Evolutionary conservation across 2,329 filamentous ascomycete genomes (phyloP).

Genomic region (Sporothrix brasiliensis): DNA sequence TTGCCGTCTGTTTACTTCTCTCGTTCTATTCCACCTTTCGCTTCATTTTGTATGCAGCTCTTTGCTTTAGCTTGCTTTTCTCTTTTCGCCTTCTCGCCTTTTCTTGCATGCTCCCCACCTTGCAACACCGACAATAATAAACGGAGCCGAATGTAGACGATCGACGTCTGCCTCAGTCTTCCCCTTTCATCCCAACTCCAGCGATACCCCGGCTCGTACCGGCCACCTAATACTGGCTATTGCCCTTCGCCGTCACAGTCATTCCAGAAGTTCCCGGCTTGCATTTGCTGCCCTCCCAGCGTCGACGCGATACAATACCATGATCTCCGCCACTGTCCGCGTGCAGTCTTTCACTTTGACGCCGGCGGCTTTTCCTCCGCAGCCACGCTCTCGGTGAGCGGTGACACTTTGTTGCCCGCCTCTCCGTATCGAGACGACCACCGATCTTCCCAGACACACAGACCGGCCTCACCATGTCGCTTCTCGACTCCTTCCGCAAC

Average conservation of each 20-base stretch:
- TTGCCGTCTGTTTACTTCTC: conserved; percentile 1
- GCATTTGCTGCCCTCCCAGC: neutral
- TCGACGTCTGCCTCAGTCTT: conserved; percentile 16
- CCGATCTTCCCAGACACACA: conserved; percentile 1
- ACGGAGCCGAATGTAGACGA: conserved; percentile 11
- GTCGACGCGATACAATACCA: conserved; percentile 28
- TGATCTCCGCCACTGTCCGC: conserved; percentile 33
- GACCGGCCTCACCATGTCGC: conserved; percentile 46
- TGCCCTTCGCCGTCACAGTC: neutral
- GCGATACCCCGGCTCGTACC: neutral
- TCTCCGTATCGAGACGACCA: neutral
- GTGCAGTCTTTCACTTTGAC: conserved; percentile 30
- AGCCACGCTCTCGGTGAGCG: conserved; percentile 31
- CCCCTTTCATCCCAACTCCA: conserved; percentile 6
- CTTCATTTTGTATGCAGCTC: neutral
- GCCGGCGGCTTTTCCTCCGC: conserved; percentile 26
- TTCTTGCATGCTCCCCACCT: neutral
- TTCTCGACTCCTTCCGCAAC: conserved; percentile 66
- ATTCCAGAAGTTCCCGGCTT: neutral
- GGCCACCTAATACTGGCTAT: neutral
- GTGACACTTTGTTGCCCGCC: conserved; percentile 9
- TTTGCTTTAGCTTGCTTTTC: neutral
- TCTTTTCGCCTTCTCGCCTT: neutral
- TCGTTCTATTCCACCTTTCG: neutral
- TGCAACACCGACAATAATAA: conserved; percentile 12